Evolutionary conservation across 352 stramenopile genomes (phyloP).

Genomic region (Elongisporangium undulatum): DNA sequence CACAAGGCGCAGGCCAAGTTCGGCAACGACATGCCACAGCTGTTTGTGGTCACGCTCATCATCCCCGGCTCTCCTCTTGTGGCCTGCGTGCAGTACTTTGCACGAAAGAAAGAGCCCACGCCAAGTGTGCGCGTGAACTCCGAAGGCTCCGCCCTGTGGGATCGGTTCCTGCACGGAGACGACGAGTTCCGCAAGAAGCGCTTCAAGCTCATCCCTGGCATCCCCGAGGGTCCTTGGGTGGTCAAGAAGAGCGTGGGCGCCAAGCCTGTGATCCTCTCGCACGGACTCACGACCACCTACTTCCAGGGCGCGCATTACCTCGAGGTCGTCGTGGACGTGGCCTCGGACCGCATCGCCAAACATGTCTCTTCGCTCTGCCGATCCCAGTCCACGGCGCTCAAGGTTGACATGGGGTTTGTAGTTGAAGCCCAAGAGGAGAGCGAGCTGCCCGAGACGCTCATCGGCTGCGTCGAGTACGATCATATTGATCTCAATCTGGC

Average conservation of each 20-base stretch:
- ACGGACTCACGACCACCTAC: conserved; percentile 58
- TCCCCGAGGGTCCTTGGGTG: conserved; percentile 78
- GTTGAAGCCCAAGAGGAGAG: conserved; percentile 60
- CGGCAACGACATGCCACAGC: conserved; percentile 55
- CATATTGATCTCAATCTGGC: conserved; percentile 62
- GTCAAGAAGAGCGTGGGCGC: conserved; percentile 74
- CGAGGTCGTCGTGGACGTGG: conserved; percentile 76
- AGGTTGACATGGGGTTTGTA: conserved; percentile 79
- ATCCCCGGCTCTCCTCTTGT: conserved; percentile 64
- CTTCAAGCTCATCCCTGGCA: conserved; percentile 76
- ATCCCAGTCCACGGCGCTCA: conserved; percentile 56
- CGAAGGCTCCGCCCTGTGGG: conserved; percentile 48
- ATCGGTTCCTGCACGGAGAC: conserved; percentile 56
- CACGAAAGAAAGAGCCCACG: conserved; percentile 24
- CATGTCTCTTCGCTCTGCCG: conserved; percentile 76
- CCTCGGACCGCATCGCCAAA: conserved; percentile 65
- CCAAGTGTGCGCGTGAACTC: conserved; percentile 9
- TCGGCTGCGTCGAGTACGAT: conserved; percentile 77
- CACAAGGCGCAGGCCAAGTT: conserved; percentile 58
- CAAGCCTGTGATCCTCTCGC: conserved; percentile 75
- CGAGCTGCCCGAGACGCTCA: conserved; percentile 76
- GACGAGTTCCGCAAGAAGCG: conserved; percentile 65
- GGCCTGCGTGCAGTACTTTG: conserved; percentile 75
- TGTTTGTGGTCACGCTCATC: conserved; percentile 75
- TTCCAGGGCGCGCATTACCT: conserved; percentile 61